Conservation (phyloP, 2,329 filamentous ascomycete species). For the Sclerotinia sclerotiorum region DNA sequence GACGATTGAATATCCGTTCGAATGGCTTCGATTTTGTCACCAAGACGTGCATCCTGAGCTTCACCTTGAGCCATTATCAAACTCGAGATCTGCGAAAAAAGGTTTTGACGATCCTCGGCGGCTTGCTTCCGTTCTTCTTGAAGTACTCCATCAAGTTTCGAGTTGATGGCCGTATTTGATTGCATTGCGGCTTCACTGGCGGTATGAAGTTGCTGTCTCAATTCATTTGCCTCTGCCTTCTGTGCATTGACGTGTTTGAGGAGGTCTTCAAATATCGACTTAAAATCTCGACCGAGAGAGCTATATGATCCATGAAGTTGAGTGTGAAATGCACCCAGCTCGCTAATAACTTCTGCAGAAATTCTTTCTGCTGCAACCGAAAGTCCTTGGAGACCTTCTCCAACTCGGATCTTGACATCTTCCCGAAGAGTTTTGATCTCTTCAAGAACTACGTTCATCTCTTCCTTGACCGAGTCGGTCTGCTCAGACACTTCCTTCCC, state of each 20-base stretch:
- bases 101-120: conserved; percentile 67
- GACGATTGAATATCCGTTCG: conserved; percentile 65
- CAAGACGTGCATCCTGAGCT: conserved; percentile 69
- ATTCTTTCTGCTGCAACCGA: conserved; percentile 84
- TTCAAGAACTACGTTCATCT: conserved; percentile 87
- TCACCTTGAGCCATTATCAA: conserved; percentile 75
- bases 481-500: conserved; percentile 67
- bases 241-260: conserved; percentile 73
- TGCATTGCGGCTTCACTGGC: conserved; percentile 68
- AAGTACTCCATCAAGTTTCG: conserved; percentile 66
- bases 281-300: conserved; percentile 81
- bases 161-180: conserved; percentile 66
- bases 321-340: conserved; percentile 79
- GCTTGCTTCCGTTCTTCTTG: conserved; percentile 74
- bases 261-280: conserved; percentile 78
- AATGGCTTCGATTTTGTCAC: conserved; percentile 60
- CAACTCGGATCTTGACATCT: conserved; percentile 81
- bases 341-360: conserved; percentile 81
- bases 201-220: conserved; percentile 69
- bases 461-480: conserved; percentile 69
- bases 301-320: conserved; percentile 83
- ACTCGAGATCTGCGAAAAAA: conserved; percentile 75
- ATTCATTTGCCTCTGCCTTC: conserved; percentile 69
- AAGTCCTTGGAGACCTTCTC: conserved; percentile 79
- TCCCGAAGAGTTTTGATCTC: conserved; percentile 90